These are phyloP conservation scores for Sophora flavescens DNA, from an alignment of 306 rosid species.

Conservation along the genomic window DNA sequence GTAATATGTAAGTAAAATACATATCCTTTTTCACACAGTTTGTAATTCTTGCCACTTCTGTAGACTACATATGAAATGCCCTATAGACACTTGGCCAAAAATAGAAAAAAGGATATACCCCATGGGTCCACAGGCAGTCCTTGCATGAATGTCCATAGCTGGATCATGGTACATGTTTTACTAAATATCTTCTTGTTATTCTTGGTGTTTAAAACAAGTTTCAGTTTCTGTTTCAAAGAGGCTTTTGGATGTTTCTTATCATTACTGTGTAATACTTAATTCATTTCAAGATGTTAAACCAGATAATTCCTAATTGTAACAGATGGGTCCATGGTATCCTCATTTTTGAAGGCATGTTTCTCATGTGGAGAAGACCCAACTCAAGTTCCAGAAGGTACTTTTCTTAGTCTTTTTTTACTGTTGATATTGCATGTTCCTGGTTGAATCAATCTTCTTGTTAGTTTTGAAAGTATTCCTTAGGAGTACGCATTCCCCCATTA, in stretches of 20 bases:
- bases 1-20: constrained; percentile 13
- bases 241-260: constrained; percentile 34
- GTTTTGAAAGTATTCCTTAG: constrained; percentile 23
- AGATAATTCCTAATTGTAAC: constrained; percentile 46
- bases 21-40: background rate
- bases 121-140: background rate
- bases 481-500: constrained; percentile 5
- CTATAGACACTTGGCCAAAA: constrained; percentile 13
- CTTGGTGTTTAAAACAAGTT: constrained; percentile 25
- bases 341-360: constrained; percentile 77
- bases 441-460: constrained; percentile 18
- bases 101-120: constrained; percentile 20
- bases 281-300: constrained; percentile 46
- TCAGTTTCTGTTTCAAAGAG: constrained; percentile 27
- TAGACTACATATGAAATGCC: constrained; percentile 11
- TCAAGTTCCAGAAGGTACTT: constrained; percentile 81
- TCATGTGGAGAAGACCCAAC: constrained; percentile 91
- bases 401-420: constrained; percentile 40
- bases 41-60: background rate
- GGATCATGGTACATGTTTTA: background rate
- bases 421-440: constrained; percentile 39
- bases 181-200: constrained; percentile 11
- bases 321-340: constrained; percentile 67
- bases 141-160: constrained; percentile 30
- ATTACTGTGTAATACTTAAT: constrained; percentile 26